Conservation (phyloP, 1,284 basidiomycete genomes). For the Rhodotorula sp. region DNA sequence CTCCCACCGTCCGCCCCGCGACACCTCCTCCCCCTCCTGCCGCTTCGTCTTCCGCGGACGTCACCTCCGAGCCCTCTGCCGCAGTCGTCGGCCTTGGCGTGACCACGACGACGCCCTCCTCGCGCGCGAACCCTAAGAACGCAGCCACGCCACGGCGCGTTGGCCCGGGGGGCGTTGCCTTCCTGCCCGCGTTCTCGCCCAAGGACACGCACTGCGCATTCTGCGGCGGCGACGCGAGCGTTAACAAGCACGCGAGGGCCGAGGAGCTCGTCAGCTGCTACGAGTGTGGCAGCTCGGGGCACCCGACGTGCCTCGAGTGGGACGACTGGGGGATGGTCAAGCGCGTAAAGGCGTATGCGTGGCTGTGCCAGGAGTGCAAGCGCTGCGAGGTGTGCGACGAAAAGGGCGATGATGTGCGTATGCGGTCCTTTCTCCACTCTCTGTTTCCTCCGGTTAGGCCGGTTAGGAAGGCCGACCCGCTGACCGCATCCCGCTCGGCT, state of each 20-base stretch:
- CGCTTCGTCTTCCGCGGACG: neutral
- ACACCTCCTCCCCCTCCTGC: neutral
- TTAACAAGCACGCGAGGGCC: conserved; percentile 37
- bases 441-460: neutral
- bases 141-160: conserved; percentile 24
- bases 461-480: neutral
- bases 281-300: conserved; percentile 51
- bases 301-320: conserved; percentile 36
- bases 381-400: conserved; percentile 82
- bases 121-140: conserved; percentile 24
- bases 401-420: conserved; percentile 85
- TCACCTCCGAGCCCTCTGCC: neutral
- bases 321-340: conserved; percentile 50
- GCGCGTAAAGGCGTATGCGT: conserved; percentile 61
- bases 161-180: conserved; percentile 20
- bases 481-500: neutral
- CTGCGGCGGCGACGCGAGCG: conserved; percentile 43
- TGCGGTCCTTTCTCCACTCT: neutral
- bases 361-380: conserved; percentile 93
- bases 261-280: conserved; percentile 49
- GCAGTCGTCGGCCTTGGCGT: neutral
- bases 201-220: conserved; percentile 48
- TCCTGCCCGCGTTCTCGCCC: conserved; percentile 28
- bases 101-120: neutral
- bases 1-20: neutral